These are phyloP conservation scores for Amaranthus cruentus DNA, from an alignment of 148 eudicot genomes.

Conservation along the genomic window DNA sequence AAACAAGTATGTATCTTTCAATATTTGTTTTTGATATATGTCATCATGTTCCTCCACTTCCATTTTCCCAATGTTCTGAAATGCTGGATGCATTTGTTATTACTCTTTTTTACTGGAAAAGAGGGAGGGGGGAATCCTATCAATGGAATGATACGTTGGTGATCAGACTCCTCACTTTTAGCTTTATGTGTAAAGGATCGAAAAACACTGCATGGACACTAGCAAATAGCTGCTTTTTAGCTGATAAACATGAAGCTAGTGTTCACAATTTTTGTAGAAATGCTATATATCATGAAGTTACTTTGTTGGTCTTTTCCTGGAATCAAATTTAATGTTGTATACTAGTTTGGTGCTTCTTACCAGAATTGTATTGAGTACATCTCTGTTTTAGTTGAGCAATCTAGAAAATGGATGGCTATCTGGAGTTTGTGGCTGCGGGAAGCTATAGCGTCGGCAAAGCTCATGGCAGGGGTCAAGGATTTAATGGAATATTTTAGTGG, in stretches of 20 bases:
- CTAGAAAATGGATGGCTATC: neutral
- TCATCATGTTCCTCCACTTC: neutral
- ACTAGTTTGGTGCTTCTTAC: neutral
- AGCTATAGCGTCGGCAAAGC: neutral
- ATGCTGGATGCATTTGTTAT: too few relatives aligned
- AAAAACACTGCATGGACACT: neutral
- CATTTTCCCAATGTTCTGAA: too few relatives aligned
- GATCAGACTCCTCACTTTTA: neutral
- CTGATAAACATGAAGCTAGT: neutral
- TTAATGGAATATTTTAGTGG: neutral
- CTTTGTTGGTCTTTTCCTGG: neutral
- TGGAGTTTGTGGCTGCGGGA: neutral
- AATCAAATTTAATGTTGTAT: neutral
- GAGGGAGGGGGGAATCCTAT: neutral
- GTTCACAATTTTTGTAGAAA: neutral
- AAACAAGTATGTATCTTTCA: constrained; percentile 59
- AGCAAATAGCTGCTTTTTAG: neutral
- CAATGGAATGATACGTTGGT: neutral
- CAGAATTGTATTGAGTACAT: neutral
- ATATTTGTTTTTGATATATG: neutral
- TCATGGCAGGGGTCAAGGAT: neutral
- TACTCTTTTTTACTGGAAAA: neutral
- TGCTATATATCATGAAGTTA: neutral
- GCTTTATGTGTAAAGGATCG: neutral
- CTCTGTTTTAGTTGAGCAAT: neutral